Conservation (phyloP, 202 grass and related monocot species). For the Setaria viridis region DNA sequence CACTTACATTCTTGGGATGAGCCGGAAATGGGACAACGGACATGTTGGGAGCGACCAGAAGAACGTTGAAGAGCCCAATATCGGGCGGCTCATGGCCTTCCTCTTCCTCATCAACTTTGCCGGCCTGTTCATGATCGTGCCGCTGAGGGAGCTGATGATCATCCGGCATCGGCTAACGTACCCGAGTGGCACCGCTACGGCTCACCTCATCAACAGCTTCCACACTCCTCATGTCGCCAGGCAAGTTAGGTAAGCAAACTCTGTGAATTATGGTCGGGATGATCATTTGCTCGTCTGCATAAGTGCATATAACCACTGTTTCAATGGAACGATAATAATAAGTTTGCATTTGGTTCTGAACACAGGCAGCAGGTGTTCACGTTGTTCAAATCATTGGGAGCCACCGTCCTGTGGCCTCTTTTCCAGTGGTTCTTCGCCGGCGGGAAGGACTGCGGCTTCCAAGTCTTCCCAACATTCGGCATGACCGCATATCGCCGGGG, state of each 20-base stretch:
- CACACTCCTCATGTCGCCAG: too few species aligned
- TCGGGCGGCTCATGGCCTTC: too few species aligned
- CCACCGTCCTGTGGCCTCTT: background rate
- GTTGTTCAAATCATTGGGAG: background rate
- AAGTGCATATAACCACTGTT: background rate
- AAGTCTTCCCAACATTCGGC: background rate
- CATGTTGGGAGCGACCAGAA: too few species aligned
- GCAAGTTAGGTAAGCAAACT: too few species aligned
- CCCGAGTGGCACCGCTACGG: too few species aligned
- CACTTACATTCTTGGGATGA: background rate
- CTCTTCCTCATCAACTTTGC: background rate
- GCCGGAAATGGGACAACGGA: too few species aligned
- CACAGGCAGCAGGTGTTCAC: background rate
- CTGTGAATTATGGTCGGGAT: too few species aligned
- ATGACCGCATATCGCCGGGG: background rate
- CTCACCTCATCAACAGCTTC: too few species aligned
- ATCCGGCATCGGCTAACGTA: too few species aligned
- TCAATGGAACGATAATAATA: background rate
- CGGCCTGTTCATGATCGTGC: background rate
- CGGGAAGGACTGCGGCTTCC: background rate
- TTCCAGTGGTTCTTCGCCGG: background rate
- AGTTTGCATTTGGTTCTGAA: background rate
- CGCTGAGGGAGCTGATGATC: background rate
- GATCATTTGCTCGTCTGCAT: too few species aligned
- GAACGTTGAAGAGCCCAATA: background rate